phyloP scores from a whole-genome alignment of 306 rosid species.

The Begonia peltatifolia region DNA sequence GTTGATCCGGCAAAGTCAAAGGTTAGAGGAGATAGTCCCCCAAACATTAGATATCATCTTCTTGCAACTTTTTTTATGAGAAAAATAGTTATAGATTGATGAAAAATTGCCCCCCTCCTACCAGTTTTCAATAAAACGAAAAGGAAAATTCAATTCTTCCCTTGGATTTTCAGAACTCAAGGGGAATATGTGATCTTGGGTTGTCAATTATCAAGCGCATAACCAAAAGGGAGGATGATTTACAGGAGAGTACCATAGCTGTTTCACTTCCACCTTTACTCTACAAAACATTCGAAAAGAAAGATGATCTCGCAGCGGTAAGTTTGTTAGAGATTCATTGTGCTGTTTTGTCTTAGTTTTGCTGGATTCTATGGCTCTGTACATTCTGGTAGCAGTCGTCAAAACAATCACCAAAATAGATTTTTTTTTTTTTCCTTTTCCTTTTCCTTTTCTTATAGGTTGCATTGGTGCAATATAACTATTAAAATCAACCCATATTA shows the following conservation, averaged over 20 bases:
- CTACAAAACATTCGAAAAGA: slow-evolving; percentile 55
- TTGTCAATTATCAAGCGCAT: slow-evolving; percentile 58
- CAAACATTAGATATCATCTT: slow-evolving; percentile 6
- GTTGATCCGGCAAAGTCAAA: slow-evolving; percentile 63
- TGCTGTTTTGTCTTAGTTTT: slow-evolving; percentile 4
- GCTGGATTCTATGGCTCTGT: no score
- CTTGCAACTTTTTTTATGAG: background rate
- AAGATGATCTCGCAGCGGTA: slow-evolving; percentile 70
- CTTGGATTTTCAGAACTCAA: slow-evolving; percentile 55
- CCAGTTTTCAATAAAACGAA: background rate
- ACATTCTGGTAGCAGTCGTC: no score
- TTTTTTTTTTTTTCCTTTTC: no score
- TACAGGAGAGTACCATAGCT: slow-evolving; percentile 32
- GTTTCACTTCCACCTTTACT: slow-evolving; percentile 58
- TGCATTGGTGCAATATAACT: no score
- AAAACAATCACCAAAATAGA: no score
- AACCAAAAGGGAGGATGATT: slow-evolving; percentile 44
- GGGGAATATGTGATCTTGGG: slow-evolving; percentile 90
- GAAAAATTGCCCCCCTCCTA: background rate
- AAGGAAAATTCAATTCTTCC: slow-evolving; percentile 11
- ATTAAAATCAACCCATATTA: no score
- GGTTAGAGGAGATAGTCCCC: slow-evolving; percentile 28
- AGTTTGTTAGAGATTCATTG: slow-evolving; percentile 13
- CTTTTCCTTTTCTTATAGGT: no score
- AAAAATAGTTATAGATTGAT: no score